These are phyloP conservation scores for Cercospora zeae-maydis DNA, from an alignment of 2,329 filamentous ascomycete species.

Conservation along the genomic window DNA sequence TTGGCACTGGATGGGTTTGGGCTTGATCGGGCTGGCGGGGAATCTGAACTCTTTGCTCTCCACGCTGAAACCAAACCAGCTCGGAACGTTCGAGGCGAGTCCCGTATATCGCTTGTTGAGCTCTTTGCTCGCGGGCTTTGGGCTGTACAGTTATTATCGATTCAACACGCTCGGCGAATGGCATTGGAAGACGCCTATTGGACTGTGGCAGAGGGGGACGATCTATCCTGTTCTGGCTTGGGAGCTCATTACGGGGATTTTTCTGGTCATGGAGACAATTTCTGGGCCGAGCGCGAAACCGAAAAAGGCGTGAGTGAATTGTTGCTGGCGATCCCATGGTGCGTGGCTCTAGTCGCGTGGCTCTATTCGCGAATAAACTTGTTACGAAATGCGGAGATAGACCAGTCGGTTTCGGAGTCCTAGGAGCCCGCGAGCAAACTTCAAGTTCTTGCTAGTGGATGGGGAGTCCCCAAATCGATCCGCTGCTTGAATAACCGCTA, in stretches of 20 bases:
- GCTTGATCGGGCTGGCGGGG: constrained; percentile 16
- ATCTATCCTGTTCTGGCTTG: constrained; percentile 21
- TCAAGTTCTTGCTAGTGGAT: not conserved
- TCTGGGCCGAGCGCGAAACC: constrained; percentile 5
- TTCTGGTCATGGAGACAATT: not conserved
- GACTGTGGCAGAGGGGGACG: constrained; percentile 23
- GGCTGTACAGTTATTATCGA: constrained; percentile 21
- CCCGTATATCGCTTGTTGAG: constrained; percentile 17
- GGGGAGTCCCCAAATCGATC: too few relatives aligned
- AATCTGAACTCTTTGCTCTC: constrained; percentile 23
- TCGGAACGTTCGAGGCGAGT: constrained; percentile 15
- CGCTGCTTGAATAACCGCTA: too few relatives aligned
- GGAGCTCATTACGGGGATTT: constrained; percentile 11
- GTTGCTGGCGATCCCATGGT: too few relatives aligned
- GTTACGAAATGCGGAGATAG: too few relatives aligned
- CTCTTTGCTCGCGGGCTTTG: constrained; percentile 11
- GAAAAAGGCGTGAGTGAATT: constrained; percentile 9
- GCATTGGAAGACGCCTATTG: constrained; percentile 22
- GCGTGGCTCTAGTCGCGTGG: too few relatives aligned
- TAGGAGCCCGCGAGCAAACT: too few relatives aligned
- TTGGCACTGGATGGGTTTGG: constrained; percentile 25
- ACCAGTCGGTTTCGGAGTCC: too few relatives aligned
- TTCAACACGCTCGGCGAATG: constrained; percentile 23
- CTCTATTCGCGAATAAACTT: not conserved
- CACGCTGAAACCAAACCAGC: constrained; percentile 6